Base-by-base conservation (phyloP, 305 asterid species). In the Fraxinus floribunda region DNA sequence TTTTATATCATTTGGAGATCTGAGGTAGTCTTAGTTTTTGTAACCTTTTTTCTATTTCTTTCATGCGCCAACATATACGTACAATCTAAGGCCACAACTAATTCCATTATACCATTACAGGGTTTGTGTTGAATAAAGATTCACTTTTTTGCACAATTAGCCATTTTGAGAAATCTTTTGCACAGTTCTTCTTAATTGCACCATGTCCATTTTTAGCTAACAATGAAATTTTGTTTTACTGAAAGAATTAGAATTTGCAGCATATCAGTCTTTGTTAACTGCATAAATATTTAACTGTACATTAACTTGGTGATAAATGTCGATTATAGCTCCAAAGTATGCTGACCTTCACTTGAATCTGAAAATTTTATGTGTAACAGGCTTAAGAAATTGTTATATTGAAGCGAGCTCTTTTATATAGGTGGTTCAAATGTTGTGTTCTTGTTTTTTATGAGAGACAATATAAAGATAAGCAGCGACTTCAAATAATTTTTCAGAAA, bases 161-260 rank as follows among this genome's bases (percentile, higher is more conserved):
- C 7, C 24, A 35, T 16, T 49, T 49, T 26, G 32, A 78, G 66
- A 57, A 18, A 16, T 5, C 66, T 57, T 57, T 57, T 16, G 57
- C 57, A 46, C 18, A 18, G 10, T 60, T 74, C 55, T 29, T 64
- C 29, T 32, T 41, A 1, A 52, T 18, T 35, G 34, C 62, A 81
- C 16, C 39, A 52, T 71, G 20, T 52, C 44, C 26, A 36, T 52
- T 16, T 20, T 77, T 38, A 39, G 76, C 62, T 64, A 22, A 22
- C 38, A 52, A 71, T 34, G 30, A 71, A 71, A 32, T 4, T 73
- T 49, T 73, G 39, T 66, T 57, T 81, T 57, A 57, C 66, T 57
- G 66, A 55, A 35, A 55, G 73, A 73, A 70, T 3, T n/a, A 44
- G 82, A 74, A 75, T 3, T 20, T 71, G 49, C 44, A 3, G 84